A percentile compares a stretch with the other conserved stretches of the same genome.
Evolutionary conservation across 2,329 filamentous ascomycete species (phyloP).

Genomic region (Volutella citrinella): DNA sequence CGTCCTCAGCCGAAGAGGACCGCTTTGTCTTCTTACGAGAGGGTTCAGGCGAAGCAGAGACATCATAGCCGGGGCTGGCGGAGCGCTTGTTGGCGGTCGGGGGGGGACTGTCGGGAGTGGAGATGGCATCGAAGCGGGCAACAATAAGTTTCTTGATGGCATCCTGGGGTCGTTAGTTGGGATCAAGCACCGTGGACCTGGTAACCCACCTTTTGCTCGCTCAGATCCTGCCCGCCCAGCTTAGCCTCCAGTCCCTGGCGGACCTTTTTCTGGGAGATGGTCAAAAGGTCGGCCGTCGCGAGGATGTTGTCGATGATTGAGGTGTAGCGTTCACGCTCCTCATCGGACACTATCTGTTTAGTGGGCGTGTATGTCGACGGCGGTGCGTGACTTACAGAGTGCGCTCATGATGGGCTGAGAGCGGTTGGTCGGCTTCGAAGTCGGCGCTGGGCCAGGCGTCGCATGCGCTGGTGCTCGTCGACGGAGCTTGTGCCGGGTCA

Average conservation of each 20-base stretch:
- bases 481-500: slow-evolving; percentile 18
- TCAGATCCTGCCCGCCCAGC: slow-evolving; percentile 56
- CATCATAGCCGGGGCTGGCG: slow-evolving; percentile 40
- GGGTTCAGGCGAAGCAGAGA: slow-evolving; percentile 44
- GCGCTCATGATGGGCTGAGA: slow-evolving; percentile 20
- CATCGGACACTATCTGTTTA: slow-evolving; percentile 46
- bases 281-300: slow-evolving; percentile 55
- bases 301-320: slow-evolving; percentile 60
- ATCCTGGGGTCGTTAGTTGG: slow-evolving; percentile 41
- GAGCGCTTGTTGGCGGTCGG: slow-evolving; percentile 35
- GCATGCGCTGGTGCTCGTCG: slow-evolving; percentile 16
- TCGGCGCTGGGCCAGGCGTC: slow-evolving; percentile 1
- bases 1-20: slow-evolving; percentile 59
- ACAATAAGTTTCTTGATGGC: slow-evolving; percentile 72
- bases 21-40: slow-evolving; percentile 67
- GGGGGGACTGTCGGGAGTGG: slow-evolving; percentile 33
- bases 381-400: slow-evolving; percentile 19
- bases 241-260: slow-evolving; percentile 53
- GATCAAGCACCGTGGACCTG: background rate
- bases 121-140: slow-evolving; percentile 69
- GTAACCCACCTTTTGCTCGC: slow-evolving; percentile 52
- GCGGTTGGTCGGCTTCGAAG: too few species aligned
- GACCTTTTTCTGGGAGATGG: slow-evolving; percentile 63
- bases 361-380: slow-evolving; percentile 10
- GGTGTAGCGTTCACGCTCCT: slow-evolving; percentile 52